Conservation (phyloP, 129 eudicot genomes). For the Silybum marianum region DNA sequence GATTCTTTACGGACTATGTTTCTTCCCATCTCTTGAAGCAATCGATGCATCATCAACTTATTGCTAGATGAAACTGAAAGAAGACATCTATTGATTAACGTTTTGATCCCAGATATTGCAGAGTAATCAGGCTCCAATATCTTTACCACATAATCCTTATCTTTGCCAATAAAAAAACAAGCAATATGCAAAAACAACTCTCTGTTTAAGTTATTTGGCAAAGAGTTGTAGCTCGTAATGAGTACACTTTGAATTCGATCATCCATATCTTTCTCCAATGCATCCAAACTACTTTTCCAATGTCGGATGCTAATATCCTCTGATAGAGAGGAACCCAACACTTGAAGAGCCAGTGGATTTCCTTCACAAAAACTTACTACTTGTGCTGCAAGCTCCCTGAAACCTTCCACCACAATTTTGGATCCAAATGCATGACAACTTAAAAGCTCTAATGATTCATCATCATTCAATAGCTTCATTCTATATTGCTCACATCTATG, state of each 20-base stretch:
- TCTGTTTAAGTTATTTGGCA: constrained; percentile 1
- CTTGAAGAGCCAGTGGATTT: constrained; percentile 19
- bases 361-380: constrained; percentile 22
- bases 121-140: constrained; percentile 16
- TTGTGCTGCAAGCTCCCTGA: not conserved
- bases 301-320: not conserved
- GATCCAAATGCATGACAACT: too few species aligned
- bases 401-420: too few species aligned
- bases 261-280: not conserved
- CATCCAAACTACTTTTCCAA: not conserved
- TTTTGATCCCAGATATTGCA: constrained; percentile 12
- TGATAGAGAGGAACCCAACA: constrained; percentile 20
- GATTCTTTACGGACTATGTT: constrained; percentile 27
- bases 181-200: constrained; percentile 12
- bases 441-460: too few species aligned
- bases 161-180: not conserved
- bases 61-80: constrained; percentile 13
- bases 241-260: not conserved
- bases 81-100: constrained; percentile 11
- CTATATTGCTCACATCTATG: too few species aligned
- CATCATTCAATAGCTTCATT: too few species aligned
- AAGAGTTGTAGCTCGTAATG: not conserved
- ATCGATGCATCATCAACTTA: constrained; percentile 34
- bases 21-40: constrained; percentile 33
- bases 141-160: not conserved